phyloP scores from a whole-genome alignment of 306 rosid species.

The Citrullus colocynthis region DNA sequence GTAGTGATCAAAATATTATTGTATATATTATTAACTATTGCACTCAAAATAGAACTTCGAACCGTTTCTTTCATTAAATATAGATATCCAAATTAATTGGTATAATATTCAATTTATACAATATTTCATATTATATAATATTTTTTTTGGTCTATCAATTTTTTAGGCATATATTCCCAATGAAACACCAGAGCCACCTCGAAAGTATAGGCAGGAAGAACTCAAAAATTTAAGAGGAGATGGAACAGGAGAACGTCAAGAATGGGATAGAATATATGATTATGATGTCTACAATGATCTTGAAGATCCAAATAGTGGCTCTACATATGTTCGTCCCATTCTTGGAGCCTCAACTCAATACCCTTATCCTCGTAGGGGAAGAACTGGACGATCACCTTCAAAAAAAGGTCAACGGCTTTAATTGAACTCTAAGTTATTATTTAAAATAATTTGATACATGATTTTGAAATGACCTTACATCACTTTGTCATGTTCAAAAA shows the following conservation, averaged over 20 bases:
- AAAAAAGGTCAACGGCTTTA: no score
- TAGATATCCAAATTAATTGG: background rate
- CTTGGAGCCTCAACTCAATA: background rate
- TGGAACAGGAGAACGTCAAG: slow-evolving; percentile 37
- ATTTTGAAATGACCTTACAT: no score
- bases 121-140: no score
- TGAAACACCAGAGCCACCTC: slow-evolving; percentile 51
- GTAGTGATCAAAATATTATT: no score
- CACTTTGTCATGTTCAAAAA: no score
- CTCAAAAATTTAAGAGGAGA: slow-evolving; percentile 51
- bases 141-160: background rate
- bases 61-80: background rate
- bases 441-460: no score
- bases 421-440: no score
- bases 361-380: background rate
- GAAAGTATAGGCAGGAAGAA: slow-evolving; percentile 59
- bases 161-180: slow-evolving; percentile 50
- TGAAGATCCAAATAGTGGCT: no score
- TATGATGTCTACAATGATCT: background rate
- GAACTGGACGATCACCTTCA: background rate
- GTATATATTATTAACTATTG: no score
- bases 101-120: no score
- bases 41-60: background rate
- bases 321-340: background rate
- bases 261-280: slow-evolving; percentile 64